Evolutionary conservation across 2,329 filamentous ascomycete genomes (phyloP).

Genomic region (Teratosphaeria epicoccoides): DNA sequence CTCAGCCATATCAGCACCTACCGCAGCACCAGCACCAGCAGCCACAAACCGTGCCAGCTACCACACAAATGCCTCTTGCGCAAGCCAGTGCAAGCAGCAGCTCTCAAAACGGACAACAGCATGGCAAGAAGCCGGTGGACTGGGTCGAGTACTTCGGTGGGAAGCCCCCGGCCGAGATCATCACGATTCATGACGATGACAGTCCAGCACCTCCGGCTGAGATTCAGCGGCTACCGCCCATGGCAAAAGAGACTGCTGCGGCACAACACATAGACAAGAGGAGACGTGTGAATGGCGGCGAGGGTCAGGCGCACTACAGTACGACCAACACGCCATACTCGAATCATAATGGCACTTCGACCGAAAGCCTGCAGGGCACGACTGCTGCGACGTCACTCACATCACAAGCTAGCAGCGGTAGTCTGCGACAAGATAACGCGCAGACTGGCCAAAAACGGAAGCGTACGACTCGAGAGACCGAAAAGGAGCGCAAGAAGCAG

Average conservation of each 20-base stretch:
- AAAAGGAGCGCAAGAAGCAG: constrained; percentile 22
- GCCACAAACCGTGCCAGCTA: constrained; percentile 16
- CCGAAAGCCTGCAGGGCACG: constrained; percentile 52
- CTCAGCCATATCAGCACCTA: constrained; percentile 5
- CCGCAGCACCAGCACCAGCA: constrained; percentile 2
- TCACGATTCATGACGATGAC: constrained; percentile 42
- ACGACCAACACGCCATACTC: constrained; percentile 55
- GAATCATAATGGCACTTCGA: constrained; percentile 55
- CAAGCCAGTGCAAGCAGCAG: constrained; percentile 1
- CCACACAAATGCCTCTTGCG: constrained; percentile 8
- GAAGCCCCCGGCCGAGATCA: constrained; percentile 38
- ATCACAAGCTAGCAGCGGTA: constrained; percentile 48
- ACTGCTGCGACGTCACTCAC: constrained; percentile 71
- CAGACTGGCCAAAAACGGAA: constrained; percentile 81
- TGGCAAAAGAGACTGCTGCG: constrained; percentile 16
- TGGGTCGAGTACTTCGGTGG: constrained; percentile 29
- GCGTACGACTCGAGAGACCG: constrained; percentile 50
- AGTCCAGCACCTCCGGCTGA: constrained; percentile 15
- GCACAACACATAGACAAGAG: constrained; percentile 58
- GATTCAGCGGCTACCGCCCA: constrained; percentile 12
- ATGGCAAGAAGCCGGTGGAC: constrained; percentile 19
- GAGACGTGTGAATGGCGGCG: constrained; percentile 49
- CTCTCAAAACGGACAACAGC: constrained; percentile 5
- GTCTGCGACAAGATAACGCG: constrained; percentile 53
- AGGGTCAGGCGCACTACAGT: constrained; percentile 21